Conservation (phyloP, 768 basidiomycete species). For the Daedaleopsis sinensis region DNA sequence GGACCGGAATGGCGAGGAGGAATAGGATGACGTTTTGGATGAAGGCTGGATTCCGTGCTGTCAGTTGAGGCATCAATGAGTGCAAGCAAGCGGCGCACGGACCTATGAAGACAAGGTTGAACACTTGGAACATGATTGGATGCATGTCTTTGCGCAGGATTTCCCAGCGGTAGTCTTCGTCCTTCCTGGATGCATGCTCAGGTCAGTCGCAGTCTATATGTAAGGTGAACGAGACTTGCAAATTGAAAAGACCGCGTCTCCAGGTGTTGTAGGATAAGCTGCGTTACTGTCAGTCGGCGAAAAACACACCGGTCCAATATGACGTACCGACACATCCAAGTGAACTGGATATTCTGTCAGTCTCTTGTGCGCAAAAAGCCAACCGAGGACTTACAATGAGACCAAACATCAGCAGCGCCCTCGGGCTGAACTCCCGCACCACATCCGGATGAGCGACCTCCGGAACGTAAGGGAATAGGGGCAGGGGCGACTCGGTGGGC, state of each 20-base stretch:
- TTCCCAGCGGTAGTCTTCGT: constrained; percentile 94
- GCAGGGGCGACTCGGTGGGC: constrained; percentile 43
- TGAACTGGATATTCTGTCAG: constrained; percentile 2
- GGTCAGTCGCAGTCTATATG: not conserved
- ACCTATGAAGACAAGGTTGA: constrained; percentile 76
- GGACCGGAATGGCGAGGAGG: constrained; percentile 63
- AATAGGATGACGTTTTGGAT: constrained; percentile 85
- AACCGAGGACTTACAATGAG: constrained; percentile 50
- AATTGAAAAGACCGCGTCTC: constrained; percentile 76
- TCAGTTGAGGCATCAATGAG: not conserved
- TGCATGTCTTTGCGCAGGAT: constrained; percentile 67
- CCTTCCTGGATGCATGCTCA: constrained; percentile 48
- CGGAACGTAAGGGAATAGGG: constrained; percentile 61
- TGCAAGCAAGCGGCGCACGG: constrained; percentile 33
- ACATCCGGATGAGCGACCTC: constrained; percentile 38
- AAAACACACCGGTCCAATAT: too few relatives aligned
- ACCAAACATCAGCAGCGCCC: constrained; percentile 74
- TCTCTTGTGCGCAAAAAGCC: not conserved
- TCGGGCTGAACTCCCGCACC: constrained; percentile 59
- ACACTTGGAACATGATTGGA: constrained; percentile 56
- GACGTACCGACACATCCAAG: constrained; percentile 28
- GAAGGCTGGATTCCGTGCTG: constrained; percentile 47
- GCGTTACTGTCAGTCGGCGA: not conserved
- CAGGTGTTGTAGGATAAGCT: constrained; percentile 82
- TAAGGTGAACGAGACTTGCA: constrained; percentile 46